phyloP scores from a whole-genome alignment of 192 early-diverging fungal species.

The Backusella luteola region DNA sequence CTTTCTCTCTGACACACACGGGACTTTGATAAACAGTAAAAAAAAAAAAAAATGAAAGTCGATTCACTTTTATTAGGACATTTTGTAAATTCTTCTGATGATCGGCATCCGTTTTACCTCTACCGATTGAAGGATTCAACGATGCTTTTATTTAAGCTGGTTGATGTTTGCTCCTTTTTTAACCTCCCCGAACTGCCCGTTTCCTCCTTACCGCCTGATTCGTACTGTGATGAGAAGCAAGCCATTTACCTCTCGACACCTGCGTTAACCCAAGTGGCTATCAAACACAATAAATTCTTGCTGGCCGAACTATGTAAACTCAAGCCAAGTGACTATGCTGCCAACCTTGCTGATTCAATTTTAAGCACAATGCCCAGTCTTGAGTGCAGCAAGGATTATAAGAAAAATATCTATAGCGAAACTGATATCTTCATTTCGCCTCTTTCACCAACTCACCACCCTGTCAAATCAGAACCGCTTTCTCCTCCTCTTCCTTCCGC shows the following conservation, averaged over 20 bases:
- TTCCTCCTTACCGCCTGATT: neutral
- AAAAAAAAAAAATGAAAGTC: neutral
- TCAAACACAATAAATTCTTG: conserved; percentile 12
- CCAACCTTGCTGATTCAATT: conserved; percentile 9
- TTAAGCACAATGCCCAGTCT: neutral
- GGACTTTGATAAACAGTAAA: neutral
- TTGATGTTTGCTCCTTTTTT: conserved; percentile 6
- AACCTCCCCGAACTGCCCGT: conserved; percentile 3
- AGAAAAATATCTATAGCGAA: neutral
- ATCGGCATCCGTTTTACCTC: conserved; percentile 2
- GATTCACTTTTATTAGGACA: conserved; percentile 14
- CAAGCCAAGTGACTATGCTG: conserved; percentile 4
- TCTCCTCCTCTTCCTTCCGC: neutral
- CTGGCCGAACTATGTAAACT: conserved; percentile 12
- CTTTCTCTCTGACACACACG: neutral
- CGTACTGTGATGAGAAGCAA: conserved; percentile 2
- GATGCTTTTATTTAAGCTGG: conserved; percentile 12
- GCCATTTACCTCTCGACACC: neutral
- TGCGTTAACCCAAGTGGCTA: neutral
- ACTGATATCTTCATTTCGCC: conserved; percentile 3
- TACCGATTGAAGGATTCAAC: conserved; percentile 1
- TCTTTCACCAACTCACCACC: neutral
- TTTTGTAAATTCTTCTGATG: neutral
- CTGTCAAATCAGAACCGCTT: neutral
- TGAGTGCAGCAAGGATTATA: neutral